Conservation (phyloP, 2,329 filamentous ascomycete genomes). For the Phyllachora maydis region DNA sequence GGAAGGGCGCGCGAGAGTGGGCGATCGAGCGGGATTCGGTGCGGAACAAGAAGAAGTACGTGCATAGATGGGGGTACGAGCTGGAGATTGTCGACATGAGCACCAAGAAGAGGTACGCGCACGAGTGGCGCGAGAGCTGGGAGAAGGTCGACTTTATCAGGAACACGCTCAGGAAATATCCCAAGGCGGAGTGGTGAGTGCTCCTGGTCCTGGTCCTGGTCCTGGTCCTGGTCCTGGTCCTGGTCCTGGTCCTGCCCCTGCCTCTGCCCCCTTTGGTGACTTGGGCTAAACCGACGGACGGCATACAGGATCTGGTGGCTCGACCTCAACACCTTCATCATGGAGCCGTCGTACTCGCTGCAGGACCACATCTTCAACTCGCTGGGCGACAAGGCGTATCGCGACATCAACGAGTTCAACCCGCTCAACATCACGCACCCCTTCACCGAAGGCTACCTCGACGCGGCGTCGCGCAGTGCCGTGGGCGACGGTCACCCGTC, state of each 20-base stretch:
- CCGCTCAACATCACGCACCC: conserved; percentile 87
- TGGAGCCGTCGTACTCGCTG: conserved; percentile 84
- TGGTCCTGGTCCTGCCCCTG: too few relatives aligned
- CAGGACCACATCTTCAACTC: conserved; percentile 80
- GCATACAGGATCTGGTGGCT: conserved; percentile 99
- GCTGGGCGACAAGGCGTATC: conserved; percentile 56
- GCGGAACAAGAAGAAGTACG: conserved; percentile 84
- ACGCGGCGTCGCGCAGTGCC: conserved; percentile 48
- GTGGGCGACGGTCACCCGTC: conserved; percentile 56
- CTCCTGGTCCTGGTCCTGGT: too few relatives aligned
- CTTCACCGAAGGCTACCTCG: conserved; percentile 51
- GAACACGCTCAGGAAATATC: conserved; percentile 78
- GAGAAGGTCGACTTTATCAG: conserved; percentile 94
- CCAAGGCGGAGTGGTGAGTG: conserved; percentile 81
- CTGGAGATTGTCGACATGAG: conserved; percentile 96
- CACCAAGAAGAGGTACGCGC: conserved; percentile 94
- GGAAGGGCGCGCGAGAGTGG: conserved; percentile 96
- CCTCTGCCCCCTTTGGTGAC: too few relatives aligned
- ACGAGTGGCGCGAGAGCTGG: conserved; percentile 98
- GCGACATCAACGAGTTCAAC: conserved; percentile 93
- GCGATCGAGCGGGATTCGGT: conserved; percentile 93
- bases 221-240: too few relatives aligned
- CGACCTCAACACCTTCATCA: conserved; percentile 91
- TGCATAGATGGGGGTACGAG: conserved; percentile 76
- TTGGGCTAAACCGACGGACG: too few relatives aligned